Base-by-base conservation (phyloP, 257 asterid species). In the Solanum bulbocastanum region DNA sequence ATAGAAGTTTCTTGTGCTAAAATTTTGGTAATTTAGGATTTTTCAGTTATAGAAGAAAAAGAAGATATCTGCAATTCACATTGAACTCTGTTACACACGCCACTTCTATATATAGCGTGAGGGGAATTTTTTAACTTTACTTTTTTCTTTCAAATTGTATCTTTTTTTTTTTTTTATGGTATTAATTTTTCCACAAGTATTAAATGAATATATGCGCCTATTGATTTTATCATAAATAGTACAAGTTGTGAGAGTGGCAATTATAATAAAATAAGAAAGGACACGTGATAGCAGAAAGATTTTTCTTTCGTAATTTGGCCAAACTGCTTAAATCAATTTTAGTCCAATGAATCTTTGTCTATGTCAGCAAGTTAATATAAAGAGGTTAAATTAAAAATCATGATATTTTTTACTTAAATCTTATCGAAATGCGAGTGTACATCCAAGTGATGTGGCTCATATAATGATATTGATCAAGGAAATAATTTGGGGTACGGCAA, bases 211-310 rank as follows among this genome's bases (percentile, higher is more conserved):
- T 88, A 85, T 12, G 22, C 35, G 58, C 35, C 58, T 23, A 75
- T 25, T 7, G 23, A 8, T 25, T 78, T 78, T n/a, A 12, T 33
- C 40, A 42, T 40, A 6, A 71, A 40, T 40, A 78, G 36, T 40
- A n/a, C 84, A 27, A 44, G 40, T 79, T 79, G 62, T 4, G 68
- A 22, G 40, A 30, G 27, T 30, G 68, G 27, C 30, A 44, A 30
- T 30, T 2, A 46, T 18, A 46, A 86, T 52, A 27, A 79, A 90
- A 90, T 85, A 89, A 42, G 92, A 90, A 90, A 87, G 83, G 89
- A 92, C 96, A 95, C 98, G 98, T 94, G 96, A 86, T 73, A 39
- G 84, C n/a, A 86, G 75, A 88, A 90, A 90, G 88, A 90, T 91
- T 90, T 91, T 90, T 89, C 88, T 15, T 44, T 49, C 71, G 74